Percentiles rank a stretch among this genome's conserved stretches.
phyloP scores from a whole-genome alignment of 2,329 filamentous ascomycete species.

The Simplicillium aogashimaense region DNA sequence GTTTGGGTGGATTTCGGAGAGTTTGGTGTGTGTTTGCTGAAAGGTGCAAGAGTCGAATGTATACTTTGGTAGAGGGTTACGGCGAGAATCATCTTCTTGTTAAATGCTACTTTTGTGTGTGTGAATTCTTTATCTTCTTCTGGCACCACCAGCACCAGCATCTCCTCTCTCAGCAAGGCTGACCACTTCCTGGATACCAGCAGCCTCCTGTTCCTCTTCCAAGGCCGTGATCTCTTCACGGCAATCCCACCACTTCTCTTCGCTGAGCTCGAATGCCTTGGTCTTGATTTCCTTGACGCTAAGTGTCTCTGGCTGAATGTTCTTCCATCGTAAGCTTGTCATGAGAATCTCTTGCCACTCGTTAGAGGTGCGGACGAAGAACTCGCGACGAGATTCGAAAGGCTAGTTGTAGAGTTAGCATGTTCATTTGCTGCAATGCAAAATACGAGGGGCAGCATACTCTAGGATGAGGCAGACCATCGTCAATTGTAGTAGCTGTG shows the following conservation, averaged over 20 bases:
- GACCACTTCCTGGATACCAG: constrained; percentile 90
- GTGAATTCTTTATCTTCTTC: constrained; percentile 16
- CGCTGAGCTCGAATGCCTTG: constrained; percentile 79
- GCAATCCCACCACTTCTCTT: constrained; percentile 98
- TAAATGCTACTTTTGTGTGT: not conserved
- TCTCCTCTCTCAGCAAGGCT: constrained; percentile 67
- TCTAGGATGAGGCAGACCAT: constrained; percentile 63
- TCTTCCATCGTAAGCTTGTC: constrained; percentile 60
- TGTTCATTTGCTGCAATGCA: not conserved
- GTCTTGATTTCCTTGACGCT: constrained; percentile 87
- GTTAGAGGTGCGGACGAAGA: constrained; percentile 78
- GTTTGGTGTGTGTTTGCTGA: not conserved
- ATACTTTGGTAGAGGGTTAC: not conserved
- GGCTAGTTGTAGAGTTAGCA: constrained; percentile 39
- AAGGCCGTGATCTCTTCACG: constrained; percentile 84
- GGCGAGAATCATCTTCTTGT: not conserved
- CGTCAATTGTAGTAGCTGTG: constrained; percentile 48
- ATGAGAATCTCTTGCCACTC: constrained; percentile 88
- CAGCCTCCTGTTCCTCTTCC: constrained; percentile 93
- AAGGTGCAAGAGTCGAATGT: not conserved
- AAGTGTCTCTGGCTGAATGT: constrained; percentile 55
- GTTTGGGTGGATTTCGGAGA: constrained; percentile 2
- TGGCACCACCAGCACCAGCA: constrained; percentile 28
- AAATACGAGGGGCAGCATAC: constrained; percentile 22
- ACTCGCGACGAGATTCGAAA: constrained; percentile 85